phyloP scores from a whole-genome alignment of 1,139 yeast species.

The Kluyveromyces sp. region DNA sequence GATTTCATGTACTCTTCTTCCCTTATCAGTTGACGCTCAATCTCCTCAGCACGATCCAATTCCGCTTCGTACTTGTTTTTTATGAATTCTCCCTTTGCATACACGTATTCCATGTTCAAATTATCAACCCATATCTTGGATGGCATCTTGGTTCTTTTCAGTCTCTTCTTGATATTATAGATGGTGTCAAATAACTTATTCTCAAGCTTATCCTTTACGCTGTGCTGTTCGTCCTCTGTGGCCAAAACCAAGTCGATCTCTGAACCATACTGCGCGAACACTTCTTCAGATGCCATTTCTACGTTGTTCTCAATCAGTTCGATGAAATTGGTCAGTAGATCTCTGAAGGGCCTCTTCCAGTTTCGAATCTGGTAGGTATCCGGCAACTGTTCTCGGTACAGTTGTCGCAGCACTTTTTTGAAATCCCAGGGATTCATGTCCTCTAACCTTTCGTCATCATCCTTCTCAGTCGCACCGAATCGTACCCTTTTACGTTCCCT shows the following conservation, averaged over 20 bases:
- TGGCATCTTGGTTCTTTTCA: slow-evolving; percentile 24
- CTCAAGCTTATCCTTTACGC: slow-evolving; percentile 18
- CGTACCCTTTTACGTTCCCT: slow-evolving; percentile 11
- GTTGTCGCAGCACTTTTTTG: slow-evolving; percentile 17
- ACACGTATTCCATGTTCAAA: slow-evolving; percentile 27
- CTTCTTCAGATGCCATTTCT: slow-evolving; percentile 19
- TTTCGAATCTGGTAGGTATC: slow-evolving; percentile 17
- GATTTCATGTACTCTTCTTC: slow-evolving; percentile 20
- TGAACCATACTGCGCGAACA: slow-evolving; percentile 17
- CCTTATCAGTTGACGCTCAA: slow-evolving; percentile 20
- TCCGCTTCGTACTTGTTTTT: slow-evolving; percentile 25
- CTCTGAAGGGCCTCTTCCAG: slow-evolving; percentile 22
- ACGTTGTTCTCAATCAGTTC: slow-evolving; percentile 24
- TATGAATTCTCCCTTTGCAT: slow-evolving; percentile 25
- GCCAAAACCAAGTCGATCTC: slow-evolving; percentile 13
- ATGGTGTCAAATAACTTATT: slow-evolving; percentile 21
- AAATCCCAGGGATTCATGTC: slow-evolving; percentile 25
- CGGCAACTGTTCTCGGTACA: slow-evolving; percentile 20
- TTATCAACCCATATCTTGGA: slow-evolving; percentile 23
- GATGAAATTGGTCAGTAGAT: slow-evolving; percentile 17
- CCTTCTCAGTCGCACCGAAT: slow-evolving; percentile 4
- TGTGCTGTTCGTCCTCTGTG: slow-evolving; percentile 11
- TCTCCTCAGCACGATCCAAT: slow-evolving; percentile 19
- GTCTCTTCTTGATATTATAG: slow-evolving; percentile 18
- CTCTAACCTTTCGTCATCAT: slow-evolving; percentile 16